phyloP scores from a whole-genome alignment of 176 grass and related monocot species.

The Elymus sibiricus region DNA sequence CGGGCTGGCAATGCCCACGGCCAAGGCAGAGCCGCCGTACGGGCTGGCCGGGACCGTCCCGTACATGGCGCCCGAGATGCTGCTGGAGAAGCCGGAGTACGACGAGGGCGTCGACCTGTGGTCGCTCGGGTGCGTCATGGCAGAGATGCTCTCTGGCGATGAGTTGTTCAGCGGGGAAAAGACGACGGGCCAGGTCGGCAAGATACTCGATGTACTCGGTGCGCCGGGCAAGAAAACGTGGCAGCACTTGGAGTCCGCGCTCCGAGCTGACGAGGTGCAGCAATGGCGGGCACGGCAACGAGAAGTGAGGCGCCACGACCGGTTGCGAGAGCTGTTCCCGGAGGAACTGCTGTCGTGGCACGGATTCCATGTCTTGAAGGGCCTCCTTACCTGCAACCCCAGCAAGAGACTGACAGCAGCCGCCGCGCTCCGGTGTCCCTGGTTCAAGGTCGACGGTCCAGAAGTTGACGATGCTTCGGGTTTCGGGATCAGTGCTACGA shows the following conservation, averaged over 20 bases:
- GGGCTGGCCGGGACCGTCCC: background rate
- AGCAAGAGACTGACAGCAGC: constrained; percentile 23
- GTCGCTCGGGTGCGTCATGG: constrained; percentile 50
- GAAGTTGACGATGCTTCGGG: background rate
- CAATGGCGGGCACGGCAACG: background rate
- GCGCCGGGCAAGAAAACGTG: background rate
- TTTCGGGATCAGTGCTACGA: background rate
- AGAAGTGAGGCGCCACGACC: background rate
- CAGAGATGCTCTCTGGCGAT: constrained; percentile 31
- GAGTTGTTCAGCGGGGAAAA: background rate
- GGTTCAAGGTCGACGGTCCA: constrained; percentile 16
- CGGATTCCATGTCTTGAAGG: constrained; percentile 21
- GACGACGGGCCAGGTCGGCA: background rate
- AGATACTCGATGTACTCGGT: constrained; percentile 11
- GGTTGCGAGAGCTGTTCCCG: constrained; percentile 11
- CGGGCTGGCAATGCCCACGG: constrained; percentile 5
- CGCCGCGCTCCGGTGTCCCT: constrained; percentile 14
- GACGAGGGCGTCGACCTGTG: constrained; percentile 24
- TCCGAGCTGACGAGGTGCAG: background rate
- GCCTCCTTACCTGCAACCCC: constrained; percentile 37
- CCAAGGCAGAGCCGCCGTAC: constrained; percentile 8
- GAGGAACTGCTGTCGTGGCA: constrained; percentile 2
- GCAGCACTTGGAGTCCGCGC: background rate
- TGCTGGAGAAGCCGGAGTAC: constrained; percentile 26
- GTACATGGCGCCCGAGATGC: constrained; percentile 32